Percentiles rank a stretch among this genome's conserved stretches.
Conservation (phyloP, 257 asterid species). For the Prunella vulgaris region DNA sequence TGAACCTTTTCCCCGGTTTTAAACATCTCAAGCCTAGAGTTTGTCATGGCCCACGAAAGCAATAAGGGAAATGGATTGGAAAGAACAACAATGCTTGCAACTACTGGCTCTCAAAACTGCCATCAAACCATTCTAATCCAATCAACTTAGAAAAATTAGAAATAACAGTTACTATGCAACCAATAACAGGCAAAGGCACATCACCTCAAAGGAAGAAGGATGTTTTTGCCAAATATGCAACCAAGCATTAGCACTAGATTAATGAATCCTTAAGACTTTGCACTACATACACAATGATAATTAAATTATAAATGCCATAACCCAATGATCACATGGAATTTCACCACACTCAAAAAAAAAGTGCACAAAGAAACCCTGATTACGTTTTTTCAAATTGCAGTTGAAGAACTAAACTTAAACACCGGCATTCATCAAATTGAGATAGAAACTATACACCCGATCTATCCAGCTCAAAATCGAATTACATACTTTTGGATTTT, state of each 20-base stretch:
- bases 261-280: background rate
- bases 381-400: background rate
- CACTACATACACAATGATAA: background rate
- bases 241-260: background rate
- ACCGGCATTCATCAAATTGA: background rate
- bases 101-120: slow-evolving; percentile 9
- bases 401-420: background rate
- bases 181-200: background rate
- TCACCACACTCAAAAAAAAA: background rate
- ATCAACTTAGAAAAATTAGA: background rate
- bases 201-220: background rate
- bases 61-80: background rate
- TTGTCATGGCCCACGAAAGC: background rate
- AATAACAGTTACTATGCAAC: background rate
- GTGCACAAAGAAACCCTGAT: background rate
- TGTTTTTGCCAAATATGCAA: background rate
- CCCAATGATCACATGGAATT: background rate
- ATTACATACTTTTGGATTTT: background rate
- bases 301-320: background rate
- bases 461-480: slow-evolving; percentile 12
- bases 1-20: background rate
- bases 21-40: background rate
- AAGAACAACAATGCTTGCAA: background rate
- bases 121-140: background rate
- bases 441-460: slow-evolving; percentile 4